Evolutionary conservation across 305 asterid genomes (phyloP).

Genomic region (Rubia balearica): DNA sequence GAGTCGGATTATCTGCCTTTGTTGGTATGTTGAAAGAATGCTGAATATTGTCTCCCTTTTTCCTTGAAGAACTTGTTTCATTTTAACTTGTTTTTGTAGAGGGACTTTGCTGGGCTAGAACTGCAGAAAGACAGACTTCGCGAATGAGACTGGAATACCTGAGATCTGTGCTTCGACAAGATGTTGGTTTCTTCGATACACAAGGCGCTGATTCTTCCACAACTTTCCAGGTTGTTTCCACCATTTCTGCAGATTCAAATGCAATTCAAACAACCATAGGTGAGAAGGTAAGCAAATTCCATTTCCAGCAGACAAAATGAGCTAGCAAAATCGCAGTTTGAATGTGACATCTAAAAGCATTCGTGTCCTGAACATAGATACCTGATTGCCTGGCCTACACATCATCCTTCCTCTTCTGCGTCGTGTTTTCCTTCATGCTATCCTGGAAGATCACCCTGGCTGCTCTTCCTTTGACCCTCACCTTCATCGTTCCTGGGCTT

Average conservation of each 20-base stretch:
- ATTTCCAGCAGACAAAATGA: not conserved
- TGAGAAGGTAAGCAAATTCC: constrained; percentile 48
- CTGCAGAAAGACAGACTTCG: constrained; percentile 85
- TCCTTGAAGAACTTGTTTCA: not conserved
- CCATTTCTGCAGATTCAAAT: constrained; percentile 65
- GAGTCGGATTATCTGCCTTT: constrained; percentile 75
- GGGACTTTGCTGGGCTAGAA: constrained; percentile 89
- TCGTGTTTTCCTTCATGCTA: constrained; percentile 50
- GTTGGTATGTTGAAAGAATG: constrained; percentile 38
- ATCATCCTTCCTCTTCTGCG: constrained; percentile 76
- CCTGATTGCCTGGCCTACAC: constrained; percentile 73
- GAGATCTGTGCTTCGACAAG: constrained; percentile 69
- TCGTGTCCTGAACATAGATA: constrained; percentile 34
- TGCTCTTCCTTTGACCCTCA: constrained; percentile 63
- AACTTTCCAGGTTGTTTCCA: constrained; percentile 60
- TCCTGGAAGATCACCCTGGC: constrained; percentile 80
- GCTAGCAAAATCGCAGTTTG: not conserved
- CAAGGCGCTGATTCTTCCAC: constrained; percentile 65
- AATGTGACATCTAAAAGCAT: not conserved
- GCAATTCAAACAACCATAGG: constrained; percentile 65
- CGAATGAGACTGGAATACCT: constrained; percentile 77
- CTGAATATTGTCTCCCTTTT: not conserved
- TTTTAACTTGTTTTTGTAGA: constrained; percentile 31
- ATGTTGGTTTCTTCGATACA: constrained; percentile 80
- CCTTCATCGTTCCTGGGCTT: constrained; percentile 74